A percentile compares a stretch with the other conserved stretches of the same genome.
These are phyloP conservation scores for Monilinia aucupariae DNA, from an alignment of 2,329 filamentous ascomycete genomes.

Conservation along the genomic window DNA sequence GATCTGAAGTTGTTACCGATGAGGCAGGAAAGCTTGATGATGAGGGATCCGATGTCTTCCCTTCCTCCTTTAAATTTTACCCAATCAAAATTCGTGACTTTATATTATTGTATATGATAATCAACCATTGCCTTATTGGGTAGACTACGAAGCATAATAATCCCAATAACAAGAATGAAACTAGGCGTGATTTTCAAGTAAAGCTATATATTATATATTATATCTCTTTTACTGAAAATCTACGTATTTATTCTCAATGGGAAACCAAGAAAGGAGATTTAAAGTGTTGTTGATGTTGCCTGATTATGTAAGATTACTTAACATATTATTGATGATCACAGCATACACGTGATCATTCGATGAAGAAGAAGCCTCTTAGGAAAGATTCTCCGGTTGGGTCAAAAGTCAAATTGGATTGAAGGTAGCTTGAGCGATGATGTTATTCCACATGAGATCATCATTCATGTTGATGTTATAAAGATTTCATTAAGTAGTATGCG, in stretches of 20 bases:
- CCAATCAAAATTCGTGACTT: constrained; percentile 2
- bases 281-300: neutral
- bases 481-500: neutral
- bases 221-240: neutral
- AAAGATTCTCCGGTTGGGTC: neutral
- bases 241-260: too few relatives aligned
- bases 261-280: too few relatives aligned
- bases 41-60: neutral
- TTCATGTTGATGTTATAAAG: neutral
- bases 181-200: neutral
- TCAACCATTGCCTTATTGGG: neutral
- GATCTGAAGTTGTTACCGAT: neutral
- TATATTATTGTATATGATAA: neutral
- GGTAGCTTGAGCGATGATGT: neutral
- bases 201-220: neutral
- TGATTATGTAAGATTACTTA: neutral
- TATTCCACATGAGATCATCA: neutral
- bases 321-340: neutral
- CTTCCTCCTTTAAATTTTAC: neutral
- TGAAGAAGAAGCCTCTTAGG: neutral
- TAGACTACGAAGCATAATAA: neutral
- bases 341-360: neutral
- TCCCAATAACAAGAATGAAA: neutral
- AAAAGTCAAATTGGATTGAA: neutral
- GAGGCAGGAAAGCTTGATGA: constrained; percentile 16